phyloP scores from a whole-genome alignment of 2,329 filamentous ascomycete species.

The Aspergillus floridensis region DNA sequence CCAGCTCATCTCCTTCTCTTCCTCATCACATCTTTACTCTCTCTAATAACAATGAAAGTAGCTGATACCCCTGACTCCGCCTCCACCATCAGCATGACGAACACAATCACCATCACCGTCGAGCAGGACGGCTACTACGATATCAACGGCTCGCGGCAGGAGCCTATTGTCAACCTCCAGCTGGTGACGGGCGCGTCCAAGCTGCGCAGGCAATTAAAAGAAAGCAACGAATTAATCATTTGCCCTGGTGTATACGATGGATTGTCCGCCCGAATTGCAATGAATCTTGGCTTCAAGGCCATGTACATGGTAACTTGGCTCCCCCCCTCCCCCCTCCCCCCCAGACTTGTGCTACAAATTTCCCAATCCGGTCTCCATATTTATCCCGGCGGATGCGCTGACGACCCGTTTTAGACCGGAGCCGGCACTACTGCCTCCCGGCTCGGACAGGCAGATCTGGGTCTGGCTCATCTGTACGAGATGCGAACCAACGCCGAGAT shows the following conservation, averaged over 20 bases:
- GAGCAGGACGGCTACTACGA: slow-evolving; percentile 35
- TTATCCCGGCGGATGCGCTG: not conserved
- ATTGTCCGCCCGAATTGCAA: slow-evolving; percentile 62
- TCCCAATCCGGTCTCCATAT: not conserved
- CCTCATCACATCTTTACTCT: not conserved
- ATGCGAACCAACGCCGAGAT: slow-evolving; percentile 64
- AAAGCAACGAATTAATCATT: slow-evolving; percentile 45
- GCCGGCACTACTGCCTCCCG: slow-evolving; percentile 61
- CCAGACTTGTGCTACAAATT: not conserved
- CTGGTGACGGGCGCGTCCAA: slow-evolving; percentile 31
- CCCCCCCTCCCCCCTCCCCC: not conserved
- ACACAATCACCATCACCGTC: slow-evolving; percentile 32
- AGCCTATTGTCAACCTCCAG: slow-evolving; percentile 29
- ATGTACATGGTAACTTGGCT: slow-evolving; percentile 62
- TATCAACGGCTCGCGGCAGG: slow-evolving; percentile 28
- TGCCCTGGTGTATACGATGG: slow-evolving; percentile 69
- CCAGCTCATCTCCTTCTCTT: not conserved
- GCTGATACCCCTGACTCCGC: slow-evolving; percentile 9
- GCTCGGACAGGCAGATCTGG: slow-evolving; percentile 63
- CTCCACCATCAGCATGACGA: slow-evolving; percentile 23
- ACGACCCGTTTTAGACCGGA: slow-evolving; percentile 51
- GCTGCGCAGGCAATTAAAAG: slow-evolving; percentile 27
- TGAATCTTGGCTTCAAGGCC: slow-evolving; percentile 61
- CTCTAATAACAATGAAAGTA: slow-evolving; percentile 13
- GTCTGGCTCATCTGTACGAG: slow-evolving; percentile 60